Percentiles rank a stretch among this genome's conserved stretches.
These are phyloP conservation scores for Rhodotorula diobovata DNA, from an alignment of 768 basidiomycete genomes.

Conservation along the genomic window DNA sequence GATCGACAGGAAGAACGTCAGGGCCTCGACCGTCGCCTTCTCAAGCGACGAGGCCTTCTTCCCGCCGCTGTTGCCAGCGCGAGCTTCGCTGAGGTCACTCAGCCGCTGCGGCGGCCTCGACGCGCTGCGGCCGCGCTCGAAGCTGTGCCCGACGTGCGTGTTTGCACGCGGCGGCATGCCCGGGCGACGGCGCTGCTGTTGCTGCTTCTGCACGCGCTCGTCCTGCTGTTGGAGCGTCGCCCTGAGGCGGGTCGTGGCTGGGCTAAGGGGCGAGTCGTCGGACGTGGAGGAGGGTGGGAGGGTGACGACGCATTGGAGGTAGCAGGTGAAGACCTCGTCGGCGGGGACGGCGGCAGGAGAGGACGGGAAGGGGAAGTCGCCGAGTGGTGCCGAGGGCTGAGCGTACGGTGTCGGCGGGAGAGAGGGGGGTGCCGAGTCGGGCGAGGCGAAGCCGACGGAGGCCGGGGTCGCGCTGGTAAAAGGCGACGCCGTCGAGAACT, in stretches of 20 bases:
- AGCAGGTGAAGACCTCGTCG: constrained; percentile 18
- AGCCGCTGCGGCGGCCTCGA: constrained; percentile 12
- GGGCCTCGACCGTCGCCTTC: constrained; percentile 24
- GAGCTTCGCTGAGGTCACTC: neutral
- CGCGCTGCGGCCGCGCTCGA: neutral
- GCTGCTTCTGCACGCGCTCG: neutral
- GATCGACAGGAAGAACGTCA: constrained; percentile 37
- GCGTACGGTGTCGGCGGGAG: constrained; percentile 21
- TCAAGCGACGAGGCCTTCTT: neutral
- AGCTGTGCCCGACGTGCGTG: neutral
- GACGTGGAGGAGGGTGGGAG: neutral
- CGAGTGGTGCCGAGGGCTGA: neutral
- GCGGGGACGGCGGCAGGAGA: neutral
- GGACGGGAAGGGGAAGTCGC: neutral
- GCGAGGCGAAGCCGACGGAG: neutral
- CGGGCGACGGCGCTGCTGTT: neutral
- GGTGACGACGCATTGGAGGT: constrained; percentile 33
- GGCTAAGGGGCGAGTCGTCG: neutral
- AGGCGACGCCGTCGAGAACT: neutral
- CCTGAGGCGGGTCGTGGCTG: constrained; percentile 18
- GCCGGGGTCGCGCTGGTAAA: neutral
- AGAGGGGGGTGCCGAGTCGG: neutral
- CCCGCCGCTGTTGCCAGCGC: neutral
- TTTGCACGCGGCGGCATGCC: constrained; percentile 1
- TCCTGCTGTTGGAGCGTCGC: constrained; percentile 9